These are phyloP conservation scores for Silene coronaria DNA, from an alignment of 179 eudicot species.

Conservation along the genomic window DNA sequence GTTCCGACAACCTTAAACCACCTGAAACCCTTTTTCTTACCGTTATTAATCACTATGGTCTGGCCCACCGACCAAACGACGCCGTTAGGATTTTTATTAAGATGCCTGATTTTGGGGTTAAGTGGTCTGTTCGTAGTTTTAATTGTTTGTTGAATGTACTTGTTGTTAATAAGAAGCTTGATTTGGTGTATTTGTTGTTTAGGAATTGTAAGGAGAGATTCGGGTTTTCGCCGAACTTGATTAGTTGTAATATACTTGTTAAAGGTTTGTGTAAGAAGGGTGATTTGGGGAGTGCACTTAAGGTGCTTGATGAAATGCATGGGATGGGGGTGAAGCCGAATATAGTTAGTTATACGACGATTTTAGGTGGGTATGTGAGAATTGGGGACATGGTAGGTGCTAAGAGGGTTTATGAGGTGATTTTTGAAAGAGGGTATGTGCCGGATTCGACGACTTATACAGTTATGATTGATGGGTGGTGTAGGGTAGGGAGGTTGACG, in stretches of 20 bases:
- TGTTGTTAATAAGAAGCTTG: constrained; percentile 50
- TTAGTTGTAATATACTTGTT: constrained; percentile 62
- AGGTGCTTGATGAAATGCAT: constrained; percentile 67
- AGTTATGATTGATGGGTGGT: constrained; percentile 71
- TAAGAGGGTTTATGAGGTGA: constrained; percentile 51
- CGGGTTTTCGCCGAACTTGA: constrained; percentile 53
- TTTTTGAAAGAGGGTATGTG: constrained; percentile 66
- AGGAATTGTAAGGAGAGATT: constrained; percentile 43
- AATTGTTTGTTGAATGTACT: constrained; percentile 62
- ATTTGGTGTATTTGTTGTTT: constrained; percentile 53
- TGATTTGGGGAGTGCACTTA: constrained; percentile 50
- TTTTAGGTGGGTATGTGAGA: constrained; percentile 55
- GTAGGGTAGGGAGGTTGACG: constrained; percentile 45
- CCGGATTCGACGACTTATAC: constrained; percentile 79
- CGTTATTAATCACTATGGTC: constrained; percentile 62
- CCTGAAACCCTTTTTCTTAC: constrained; percentile 52
- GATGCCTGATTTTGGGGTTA: constrained; percentile 44
- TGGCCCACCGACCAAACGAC: constrained; percentile 49
- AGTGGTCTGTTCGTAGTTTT: constrained; percentile 55
- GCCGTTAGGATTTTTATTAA: constrained; percentile 48
- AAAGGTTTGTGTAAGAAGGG: constrained; percentile 63
- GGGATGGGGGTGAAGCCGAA: constrained; percentile 67
- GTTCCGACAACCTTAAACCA: constrained; percentile 33
- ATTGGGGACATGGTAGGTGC: constrained; percentile 58
- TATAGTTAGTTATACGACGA: constrained; percentile 64